These are phyloP conservation scores for Candolleomyces aberdarensis DNA, from an alignment of 768 basidiomycete genomes.

Conservation along the genomic window DNA sequence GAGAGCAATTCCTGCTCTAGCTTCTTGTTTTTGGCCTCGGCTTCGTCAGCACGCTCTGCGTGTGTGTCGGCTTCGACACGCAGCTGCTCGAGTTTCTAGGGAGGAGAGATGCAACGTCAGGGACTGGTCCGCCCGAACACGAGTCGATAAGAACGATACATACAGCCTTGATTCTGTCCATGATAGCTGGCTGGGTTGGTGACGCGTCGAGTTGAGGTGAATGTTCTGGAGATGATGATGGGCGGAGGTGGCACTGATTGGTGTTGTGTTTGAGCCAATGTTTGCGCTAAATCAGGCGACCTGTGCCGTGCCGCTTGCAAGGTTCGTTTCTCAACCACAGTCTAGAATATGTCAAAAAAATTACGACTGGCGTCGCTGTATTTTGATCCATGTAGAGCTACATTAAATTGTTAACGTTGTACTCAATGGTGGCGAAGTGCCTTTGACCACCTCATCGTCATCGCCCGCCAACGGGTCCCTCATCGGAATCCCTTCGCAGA, in stretches of 20 bases:
- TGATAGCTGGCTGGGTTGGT: slow-evolving; percentile 12
- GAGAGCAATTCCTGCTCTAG: slow-evolving; percentile 68
- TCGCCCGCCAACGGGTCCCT: no score
- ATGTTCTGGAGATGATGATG: slow-evolving; percentile 13
- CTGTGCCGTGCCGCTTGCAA: not conserved
- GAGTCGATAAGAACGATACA: not conserved
- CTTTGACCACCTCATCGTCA: no score
- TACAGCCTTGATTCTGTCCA: slow-evolving; percentile 53
- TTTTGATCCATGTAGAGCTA: no score
- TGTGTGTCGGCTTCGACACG: slow-evolving; percentile 85
- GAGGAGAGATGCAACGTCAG: not conserved
- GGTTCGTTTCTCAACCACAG: not conserved
- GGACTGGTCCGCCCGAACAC: slow-evolving; percentile 5
- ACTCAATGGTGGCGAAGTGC: no score
- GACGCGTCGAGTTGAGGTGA: slow-evolving; percentile 1
- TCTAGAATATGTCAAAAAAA: no score
- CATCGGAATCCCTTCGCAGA: no score
- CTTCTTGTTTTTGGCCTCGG: slow-evolving; percentile 82
- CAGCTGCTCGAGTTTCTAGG: slow-evolving; percentile 71
- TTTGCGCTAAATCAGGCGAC: slow-evolving; percentile 3
- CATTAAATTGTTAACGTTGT: no score
- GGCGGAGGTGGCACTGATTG: slow-evolving; percentile 10
- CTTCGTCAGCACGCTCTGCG: slow-evolving; percentile 77
- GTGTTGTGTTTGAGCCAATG: slow-evolving; percentile 2
- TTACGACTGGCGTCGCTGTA: no score